Conservation (phyloP, 2,329 filamentous ascomycete genomes). For the Penicillium sp. region DNA sequence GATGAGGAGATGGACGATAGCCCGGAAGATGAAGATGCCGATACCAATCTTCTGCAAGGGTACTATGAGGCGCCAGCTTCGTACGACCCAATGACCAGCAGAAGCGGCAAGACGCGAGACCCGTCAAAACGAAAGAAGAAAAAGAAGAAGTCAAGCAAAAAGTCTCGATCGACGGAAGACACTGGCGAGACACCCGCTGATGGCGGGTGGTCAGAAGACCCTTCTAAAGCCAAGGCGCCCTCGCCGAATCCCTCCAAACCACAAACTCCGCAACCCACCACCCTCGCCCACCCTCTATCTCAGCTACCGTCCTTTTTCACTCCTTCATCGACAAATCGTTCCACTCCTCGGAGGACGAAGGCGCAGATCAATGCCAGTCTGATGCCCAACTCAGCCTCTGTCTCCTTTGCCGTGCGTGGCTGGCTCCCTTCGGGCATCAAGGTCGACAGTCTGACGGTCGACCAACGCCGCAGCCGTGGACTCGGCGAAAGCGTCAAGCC, state of each 20-base stretch:
- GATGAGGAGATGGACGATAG: constrained; percentile 46
- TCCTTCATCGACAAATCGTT: constrained; percentile 15
- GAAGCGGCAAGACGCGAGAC: constrained; percentile 23
- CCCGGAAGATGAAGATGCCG: constrained; percentile 27
- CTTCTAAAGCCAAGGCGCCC: constrained; percentile 14
- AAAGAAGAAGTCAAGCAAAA: constrained; percentile 35
- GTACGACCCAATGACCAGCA: constrained; percentile 19
- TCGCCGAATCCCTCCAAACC: constrained; percentile 19
- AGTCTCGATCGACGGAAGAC: constrained; percentile 18
- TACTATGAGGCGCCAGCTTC: constrained; percentile 43
- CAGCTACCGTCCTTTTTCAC: constrained; percentile 19
- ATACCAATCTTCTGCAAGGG: constrained; percentile 39
- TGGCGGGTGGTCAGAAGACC: constrained; percentile 8
- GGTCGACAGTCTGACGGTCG: constrained; percentile 57
- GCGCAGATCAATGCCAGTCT: constrained; percentile 65
- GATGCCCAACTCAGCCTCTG: constrained; percentile 72
- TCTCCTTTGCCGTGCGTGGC: constrained; percentile 59
- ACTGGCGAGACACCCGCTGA: constrained; percentile 11
- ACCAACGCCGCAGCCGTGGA: constrained; percentile 74
- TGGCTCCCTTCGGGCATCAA: constrained; percentile 60
- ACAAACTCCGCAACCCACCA: constrained; percentile 15
- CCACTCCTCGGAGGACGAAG: constrained; percentile 28
- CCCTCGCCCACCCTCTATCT: constrained; percentile 14
- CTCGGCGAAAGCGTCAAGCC: constrained; percentile 84
- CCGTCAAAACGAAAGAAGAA: constrained; percentile 30